Base-by-base conservation (phyloP, 495 filamentous ascomycete species). In the Hyaloscypha finlandica region DNA sequence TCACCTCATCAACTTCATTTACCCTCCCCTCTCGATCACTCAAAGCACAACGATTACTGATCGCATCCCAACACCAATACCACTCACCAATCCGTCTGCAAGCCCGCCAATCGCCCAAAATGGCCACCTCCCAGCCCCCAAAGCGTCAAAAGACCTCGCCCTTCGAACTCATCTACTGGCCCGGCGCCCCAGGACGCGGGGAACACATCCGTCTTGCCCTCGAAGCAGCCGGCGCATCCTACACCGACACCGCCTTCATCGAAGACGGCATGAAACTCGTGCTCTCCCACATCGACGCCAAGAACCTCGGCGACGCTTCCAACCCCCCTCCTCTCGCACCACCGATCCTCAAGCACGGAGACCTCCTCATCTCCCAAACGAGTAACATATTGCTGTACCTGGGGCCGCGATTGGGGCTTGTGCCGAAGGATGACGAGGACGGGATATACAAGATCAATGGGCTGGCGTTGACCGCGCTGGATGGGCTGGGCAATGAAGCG, bases 381-480 rank as follows among this genome's bases (percentile, higher is more conserved):
- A 78, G 87, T 11, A 89, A 87, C 70, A 90, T 91, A 65, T 76
- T 90, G 1, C 71, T 82, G 4, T 91, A 90, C 71, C 76, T 91
- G 0, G 87, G 79, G 0, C 77, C 79, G 16, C 79, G 76, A 48
- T 76, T 89, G 2, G 84, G 82, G 1, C 75, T 90, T 6, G 81
- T 79, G 16, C 78, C 80, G 42, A 12, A 48, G 42, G 42, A 48
- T 4, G 42, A 48, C 3, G 42, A 48, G 16, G 71, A 77, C 55
- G 83, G 71, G 3, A 39, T 79, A 42, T 86, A 85, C 52, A 79
- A 78, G 37, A 75, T 90, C 45, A 83, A 88, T 54, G 76, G 75
- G 59, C 76, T 90, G 8, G 81, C 80, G n/a, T 72, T 90, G 29
- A 91, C 89, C 56, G 87, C 87, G n/a, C 74, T 90, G 65, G 89